Evolutionary conservation across 306 rosid genomes (phyloP).

Genomic region (Astragalus membranaceus): DNA sequence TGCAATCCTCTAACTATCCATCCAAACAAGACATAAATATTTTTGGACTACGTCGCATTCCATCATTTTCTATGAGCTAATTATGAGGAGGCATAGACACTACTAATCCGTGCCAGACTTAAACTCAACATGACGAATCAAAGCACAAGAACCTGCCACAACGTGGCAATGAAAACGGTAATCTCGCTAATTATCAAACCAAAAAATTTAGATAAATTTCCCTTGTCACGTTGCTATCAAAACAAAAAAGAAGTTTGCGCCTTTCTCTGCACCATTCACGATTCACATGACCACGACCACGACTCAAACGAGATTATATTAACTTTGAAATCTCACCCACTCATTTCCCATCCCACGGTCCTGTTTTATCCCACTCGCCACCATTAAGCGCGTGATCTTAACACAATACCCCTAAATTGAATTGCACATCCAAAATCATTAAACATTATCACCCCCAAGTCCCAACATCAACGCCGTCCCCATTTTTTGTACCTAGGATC

Average conservation of each 20-base stretch:
- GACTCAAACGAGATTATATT: neutral
- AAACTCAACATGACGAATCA: neutral
- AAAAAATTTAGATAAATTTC: neutral
- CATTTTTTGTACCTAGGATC: neutral
- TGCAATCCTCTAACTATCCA: too few relatives aligned
- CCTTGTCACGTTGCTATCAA: neutral
- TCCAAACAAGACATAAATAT: neutral
- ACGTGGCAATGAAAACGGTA: neutral
- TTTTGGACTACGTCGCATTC: neutral
- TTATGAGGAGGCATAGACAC: neutral
- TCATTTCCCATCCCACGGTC: neutral
- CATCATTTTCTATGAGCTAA: neutral
- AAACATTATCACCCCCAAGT: neutral
- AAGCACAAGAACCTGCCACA: neutral
- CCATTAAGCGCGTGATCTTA: constrained; percentile 15
- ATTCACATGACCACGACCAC: neutral
- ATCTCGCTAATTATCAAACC: neutral
- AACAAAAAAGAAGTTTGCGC: neutral
- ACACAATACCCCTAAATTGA: neutral
- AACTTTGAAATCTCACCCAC: neutral
- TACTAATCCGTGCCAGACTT: neutral
- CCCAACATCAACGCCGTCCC: neutral
- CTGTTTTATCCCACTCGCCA: neutral
- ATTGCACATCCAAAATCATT: too few relatives aligned
- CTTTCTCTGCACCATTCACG: neutral